These are phyloP conservation scores for Podospora pseudocomata DNA, from an alignment of 495 filamentous ascomycete species.

Conservation along the genomic window DNA sequence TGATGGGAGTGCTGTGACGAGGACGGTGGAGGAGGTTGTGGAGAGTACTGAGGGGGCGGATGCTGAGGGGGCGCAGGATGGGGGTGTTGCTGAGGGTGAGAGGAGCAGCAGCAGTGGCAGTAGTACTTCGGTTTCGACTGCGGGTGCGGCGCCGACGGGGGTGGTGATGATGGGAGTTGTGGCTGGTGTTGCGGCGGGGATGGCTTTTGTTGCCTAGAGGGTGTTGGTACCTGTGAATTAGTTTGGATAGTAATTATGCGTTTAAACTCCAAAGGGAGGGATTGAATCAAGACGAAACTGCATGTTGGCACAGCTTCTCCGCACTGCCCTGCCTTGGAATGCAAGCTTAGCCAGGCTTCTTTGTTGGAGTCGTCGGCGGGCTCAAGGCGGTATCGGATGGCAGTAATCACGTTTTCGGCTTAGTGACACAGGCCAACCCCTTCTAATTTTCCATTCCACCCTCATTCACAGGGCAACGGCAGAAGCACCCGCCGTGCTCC, in stretches of 20 bases:
- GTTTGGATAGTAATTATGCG: neutral
- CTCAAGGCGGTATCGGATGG: neutral
- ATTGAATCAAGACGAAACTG: neutral
- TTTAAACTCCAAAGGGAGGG: neutral
- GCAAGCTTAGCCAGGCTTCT: neutral
- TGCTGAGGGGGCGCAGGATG: neutral
- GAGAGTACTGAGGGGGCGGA: neutral
- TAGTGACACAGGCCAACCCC: conserved; percentile 31
- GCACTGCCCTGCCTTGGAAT: neutral
- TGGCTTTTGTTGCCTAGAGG: conserved; percentile 3
- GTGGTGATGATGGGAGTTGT: conserved; percentile 15
- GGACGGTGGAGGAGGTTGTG: neutral
- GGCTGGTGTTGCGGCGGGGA: conserved; percentile 15
- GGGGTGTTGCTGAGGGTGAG: neutral
- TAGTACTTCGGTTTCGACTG: conserved; percentile 11
- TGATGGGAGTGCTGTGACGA: neutral
- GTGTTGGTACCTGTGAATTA: neutral
- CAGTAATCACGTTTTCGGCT: conserved; percentile 10
- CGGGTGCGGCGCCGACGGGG: conserved; percentile 16
- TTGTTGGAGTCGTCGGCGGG: neutral
- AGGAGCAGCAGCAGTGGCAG: neutral
- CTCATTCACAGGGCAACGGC: conserved; percentile 32
- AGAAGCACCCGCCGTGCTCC: conserved; percentile 12
- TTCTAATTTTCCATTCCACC: conserved; percentile 22
- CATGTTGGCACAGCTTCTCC: neutral